Conservation (phyloP, 495 filamentous ascomycete genomes). For the Monascus purpureus region DNA sequence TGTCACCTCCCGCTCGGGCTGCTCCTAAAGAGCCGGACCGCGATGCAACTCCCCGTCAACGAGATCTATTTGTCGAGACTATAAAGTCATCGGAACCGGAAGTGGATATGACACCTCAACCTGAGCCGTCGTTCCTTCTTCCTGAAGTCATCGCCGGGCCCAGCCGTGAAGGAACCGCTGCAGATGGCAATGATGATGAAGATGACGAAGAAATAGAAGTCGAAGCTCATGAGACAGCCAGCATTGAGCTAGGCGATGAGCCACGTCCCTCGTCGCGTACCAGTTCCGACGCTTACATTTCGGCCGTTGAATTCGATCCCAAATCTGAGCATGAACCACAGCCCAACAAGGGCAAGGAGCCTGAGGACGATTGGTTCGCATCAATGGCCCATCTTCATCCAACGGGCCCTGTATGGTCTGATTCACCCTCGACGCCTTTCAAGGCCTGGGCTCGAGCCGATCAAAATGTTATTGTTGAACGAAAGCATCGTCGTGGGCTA, state of each 20-base stretch:
- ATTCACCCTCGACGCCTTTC: constrained; percentile 26
- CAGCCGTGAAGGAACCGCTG: no score
- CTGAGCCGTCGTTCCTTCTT: no score
- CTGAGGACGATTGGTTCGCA: constrained; percentile 18
- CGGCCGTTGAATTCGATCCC: no score
- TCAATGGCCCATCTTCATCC: constrained; percentile 17
- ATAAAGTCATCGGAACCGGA: not conserved
- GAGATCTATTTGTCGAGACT: not conserved
- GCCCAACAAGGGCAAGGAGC: not conserved
- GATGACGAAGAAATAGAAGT: constrained; percentile 9
- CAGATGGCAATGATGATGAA: constrained; percentile 1
- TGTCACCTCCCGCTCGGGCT: constrained; percentile 3
- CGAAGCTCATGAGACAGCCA: constrained; percentile 24
- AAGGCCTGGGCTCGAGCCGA: constrained; percentile 28
- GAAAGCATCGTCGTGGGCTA: constrained; percentile 15
- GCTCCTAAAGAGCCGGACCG: no score
- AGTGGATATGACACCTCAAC: not conserved
- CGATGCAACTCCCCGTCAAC: not conserved
- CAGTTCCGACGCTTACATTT: no score
- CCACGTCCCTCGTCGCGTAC: not conserved
- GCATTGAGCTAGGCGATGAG: constrained; percentile 28
- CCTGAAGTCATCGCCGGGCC: no score
- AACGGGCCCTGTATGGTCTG: constrained; percentile 16
- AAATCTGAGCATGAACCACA: not conserved
- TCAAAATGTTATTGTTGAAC: constrained; percentile 17